Evolutionary conservation across 331 rosid species (phyloP).

Genomic region (Arachis monticola): DNA sequence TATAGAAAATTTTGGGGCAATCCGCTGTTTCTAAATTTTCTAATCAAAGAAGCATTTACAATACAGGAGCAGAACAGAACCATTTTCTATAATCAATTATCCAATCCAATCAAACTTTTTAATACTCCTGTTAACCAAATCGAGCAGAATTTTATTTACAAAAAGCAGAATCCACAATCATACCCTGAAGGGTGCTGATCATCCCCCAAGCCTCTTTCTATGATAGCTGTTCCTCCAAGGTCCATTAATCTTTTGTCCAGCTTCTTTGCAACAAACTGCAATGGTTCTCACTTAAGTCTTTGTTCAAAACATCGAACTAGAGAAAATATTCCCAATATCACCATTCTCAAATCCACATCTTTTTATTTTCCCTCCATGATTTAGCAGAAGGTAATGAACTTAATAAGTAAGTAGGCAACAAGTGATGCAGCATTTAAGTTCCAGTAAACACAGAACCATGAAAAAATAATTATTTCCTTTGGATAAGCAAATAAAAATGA

Average conservation of each 20-base stretch:
- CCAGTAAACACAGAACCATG: conserved; percentile 9
- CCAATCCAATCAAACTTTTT: conserved; percentile 19
- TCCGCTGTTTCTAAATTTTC: background rate
- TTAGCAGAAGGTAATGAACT: background rate
- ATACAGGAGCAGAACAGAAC: conserved; percentile 21
- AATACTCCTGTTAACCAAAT: conserved; percentile 33
- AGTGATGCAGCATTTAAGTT: conserved; percentile 9
- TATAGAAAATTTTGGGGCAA: background rate
- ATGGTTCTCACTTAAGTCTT: conserved; percentile 4
- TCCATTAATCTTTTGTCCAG: conserved; percentile 85
- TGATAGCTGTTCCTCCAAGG: conserved; percentile 74
- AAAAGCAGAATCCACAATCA: conserved; percentile 19
- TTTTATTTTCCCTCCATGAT: background rate
- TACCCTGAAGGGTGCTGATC: conserved; percentile 99
- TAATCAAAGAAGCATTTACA: conserved; percentile 18
- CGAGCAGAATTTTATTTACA: conserved; percentile 23
- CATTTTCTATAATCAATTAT: background rate
- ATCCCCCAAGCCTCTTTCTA: conserved; percentile 90
- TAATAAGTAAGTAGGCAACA: background rate
- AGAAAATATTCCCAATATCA: conserved; percentile 20
- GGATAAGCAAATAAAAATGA: conserved; percentile 23
- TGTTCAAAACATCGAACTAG: conserved; percentile 32
- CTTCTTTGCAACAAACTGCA: conserved; percentile 97
- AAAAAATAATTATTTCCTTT: background rate
- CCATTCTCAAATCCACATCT: background rate